Conservation (phyloP, 805 yeast genomes). For the Candida michaelii region DNA sequence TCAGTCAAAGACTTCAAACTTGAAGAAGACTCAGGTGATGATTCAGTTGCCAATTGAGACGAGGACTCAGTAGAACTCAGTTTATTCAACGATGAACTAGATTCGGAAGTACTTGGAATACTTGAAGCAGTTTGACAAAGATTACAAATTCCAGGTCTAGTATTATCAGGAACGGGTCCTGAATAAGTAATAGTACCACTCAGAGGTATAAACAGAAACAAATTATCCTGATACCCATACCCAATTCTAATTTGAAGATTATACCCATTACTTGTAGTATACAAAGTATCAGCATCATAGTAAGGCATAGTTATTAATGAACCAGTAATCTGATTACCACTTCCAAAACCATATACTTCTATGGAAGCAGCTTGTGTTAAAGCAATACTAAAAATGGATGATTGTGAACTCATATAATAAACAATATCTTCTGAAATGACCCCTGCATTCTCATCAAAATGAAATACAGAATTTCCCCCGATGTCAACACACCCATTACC, state of each 20-base stretch:
- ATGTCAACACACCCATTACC: constrained; percentile 22
- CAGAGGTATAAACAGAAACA: no score
- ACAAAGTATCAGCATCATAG: neutral
- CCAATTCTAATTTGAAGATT: neutral
- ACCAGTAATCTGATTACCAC: neutral
- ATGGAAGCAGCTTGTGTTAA: neutral
- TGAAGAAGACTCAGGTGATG: no score
- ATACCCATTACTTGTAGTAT: neutral
- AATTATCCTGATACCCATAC: neutral
- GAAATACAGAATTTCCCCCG: neutral
- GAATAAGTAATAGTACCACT: neutral
- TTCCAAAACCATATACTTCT: neutral
- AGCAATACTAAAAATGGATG: neutral
- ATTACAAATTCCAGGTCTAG: no score
- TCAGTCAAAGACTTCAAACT: no score
- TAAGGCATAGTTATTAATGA: neutral
- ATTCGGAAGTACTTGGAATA: no score
- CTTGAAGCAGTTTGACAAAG: no score
- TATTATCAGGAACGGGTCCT: neutral
- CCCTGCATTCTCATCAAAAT: neutral
- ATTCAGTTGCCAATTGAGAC: no score
- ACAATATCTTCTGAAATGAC: neutral
- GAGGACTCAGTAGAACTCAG: no score
- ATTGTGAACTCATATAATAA: neutral
- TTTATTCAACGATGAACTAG: no score